Base-by-base conservation (phyloP, 2,329 filamentous ascomycete species). In the Neofusicoccum sp. region DNA sequence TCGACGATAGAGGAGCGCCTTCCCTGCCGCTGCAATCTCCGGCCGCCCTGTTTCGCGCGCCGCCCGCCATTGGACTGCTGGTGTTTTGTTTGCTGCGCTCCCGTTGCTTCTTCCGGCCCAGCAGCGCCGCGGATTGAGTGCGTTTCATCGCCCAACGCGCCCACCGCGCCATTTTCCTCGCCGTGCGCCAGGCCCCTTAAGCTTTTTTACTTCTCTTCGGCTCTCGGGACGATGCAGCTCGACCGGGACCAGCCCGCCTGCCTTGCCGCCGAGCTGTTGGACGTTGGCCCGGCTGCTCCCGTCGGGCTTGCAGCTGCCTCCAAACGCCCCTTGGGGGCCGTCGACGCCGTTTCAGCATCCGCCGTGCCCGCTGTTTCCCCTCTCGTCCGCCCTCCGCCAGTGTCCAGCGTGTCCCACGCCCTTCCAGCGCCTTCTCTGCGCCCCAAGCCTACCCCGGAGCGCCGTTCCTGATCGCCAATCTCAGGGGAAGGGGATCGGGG, bases 221-320 rank as follows among this genome's bases (percentile, higher is more conserved):
- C 54, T 45, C 12, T 34, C 54, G 54, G 54, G 54, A 58, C 54
- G 54, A 58, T 58, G 54, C 54, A 58, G 54, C 54, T 44, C 39
- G 52, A 56, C 52, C 52, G 52, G 41, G 54, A 31, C 54, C 54
- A 28, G 41, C 54, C 54, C 45, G 54, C 16, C 54, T 44, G 12
- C 29, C 14, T 11, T 29, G 37, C 52, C 34, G 52, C 54, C 54
- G 54, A 58, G 54, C 54, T 44, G 54, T 58, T 58, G 54, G 54
- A 58, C 54, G 54, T 58, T 58, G 54, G 54, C 54, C 54, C 54
- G 54, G 54, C 54, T 58, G 54, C 54, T 58, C 54, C 54, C 54
- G 54, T 36, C 54, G 39, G 54, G 54, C 54, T 45, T 58, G 54
- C 54, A 58, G 44, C 54, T 58, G 54, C 54, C 7, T 58, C 54